These are phyloP conservation scores for Bipolaris sorokiniana DNA, from an alignment of 2,329 filamentous ascomycete species.

Conservation along the genomic window DNA sequence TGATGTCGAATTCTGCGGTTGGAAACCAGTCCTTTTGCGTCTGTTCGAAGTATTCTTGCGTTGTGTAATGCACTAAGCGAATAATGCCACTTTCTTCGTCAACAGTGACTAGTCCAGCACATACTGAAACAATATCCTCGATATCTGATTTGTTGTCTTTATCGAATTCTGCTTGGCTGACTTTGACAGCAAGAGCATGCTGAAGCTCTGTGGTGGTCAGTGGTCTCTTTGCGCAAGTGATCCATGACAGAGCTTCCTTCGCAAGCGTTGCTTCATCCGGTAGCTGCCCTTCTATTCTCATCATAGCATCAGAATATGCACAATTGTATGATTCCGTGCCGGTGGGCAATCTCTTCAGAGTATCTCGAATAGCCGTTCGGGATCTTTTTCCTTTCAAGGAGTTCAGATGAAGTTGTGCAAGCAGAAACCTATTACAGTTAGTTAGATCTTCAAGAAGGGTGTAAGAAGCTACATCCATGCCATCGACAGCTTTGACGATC, in stretches of 20 bases:
- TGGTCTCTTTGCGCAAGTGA: constrained; percentile 20
- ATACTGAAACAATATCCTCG: constrained; percentile 23
- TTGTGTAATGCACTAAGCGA: constrained; percentile 38
- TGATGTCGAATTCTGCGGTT: constrained; percentile 19
- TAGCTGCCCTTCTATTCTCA: constrained; percentile 50
- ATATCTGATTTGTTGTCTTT: constrained; percentile 15
- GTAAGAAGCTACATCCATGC: constrained; percentile 23
- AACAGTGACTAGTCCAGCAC: constrained; percentile 22
- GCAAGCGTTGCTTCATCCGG: constrained; percentile 45
- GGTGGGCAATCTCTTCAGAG: constrained; percentile 7
- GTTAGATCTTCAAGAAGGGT: background rate
- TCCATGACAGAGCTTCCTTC: constrained; percentile 28
- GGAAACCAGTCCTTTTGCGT: background rate
- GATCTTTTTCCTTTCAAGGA: constrained; percentile 18
- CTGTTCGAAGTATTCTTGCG: constrained; percentile 35
- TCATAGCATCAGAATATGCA: constrained; percentile 17
- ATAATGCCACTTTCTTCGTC: constrained; percentile 36
- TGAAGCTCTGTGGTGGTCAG: constrained; percentile 24
- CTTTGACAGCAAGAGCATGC: constrained; percentile 20
- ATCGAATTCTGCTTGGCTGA: constrained; percentile 8
- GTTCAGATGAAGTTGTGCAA: constrained; percentile 19
- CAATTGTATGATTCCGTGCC: constrained; percentile 9
- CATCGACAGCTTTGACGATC: constrained; percentile 28
- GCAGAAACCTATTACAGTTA: constrained; percentile 16
- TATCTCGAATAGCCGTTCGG: constrained; percentile 3